A percentile compares a stretch with the other conserved stretches of the same genome.
These are phyloP conservation scores for Sarocladium brachiariae DNA, from an alignment of 2,329 filamentous ascomycete species.

Conservation along the genomic window DNA sequence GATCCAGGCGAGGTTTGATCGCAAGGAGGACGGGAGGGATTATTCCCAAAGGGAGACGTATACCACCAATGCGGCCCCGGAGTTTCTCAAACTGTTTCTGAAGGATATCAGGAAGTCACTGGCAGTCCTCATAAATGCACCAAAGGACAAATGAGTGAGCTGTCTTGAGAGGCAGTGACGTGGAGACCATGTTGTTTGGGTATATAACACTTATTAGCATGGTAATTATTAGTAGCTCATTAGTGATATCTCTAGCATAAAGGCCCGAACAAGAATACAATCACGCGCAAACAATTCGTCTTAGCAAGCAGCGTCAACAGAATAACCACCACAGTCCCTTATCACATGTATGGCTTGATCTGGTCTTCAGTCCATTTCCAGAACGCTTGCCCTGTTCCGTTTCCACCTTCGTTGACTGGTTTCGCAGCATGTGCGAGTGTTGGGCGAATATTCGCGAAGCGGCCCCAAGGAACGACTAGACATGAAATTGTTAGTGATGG, in stretches of 20 bases:
- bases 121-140: background rate
- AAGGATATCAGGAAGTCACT: background rate
- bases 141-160: no score
- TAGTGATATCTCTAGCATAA: no score
- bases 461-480: conserved; percentile 26
- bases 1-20: background rate
- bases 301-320: no score
- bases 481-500: background rate
- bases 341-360: conserved; percentile 20
- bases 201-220: no score
- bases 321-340: no score
- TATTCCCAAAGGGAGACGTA: background rate
- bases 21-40: background rate
- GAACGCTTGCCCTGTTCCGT: conserved; percentile 27
- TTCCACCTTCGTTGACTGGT: conserved; percentile 29
- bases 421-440: conserved; percentile 26
- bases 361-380: conserved; percentile 37
- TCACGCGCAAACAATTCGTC: no score
- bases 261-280: no score
- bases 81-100: background rate
- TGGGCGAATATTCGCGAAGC: conserved; percentile 25
- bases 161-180: no score
- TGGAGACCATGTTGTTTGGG: no score
- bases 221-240: no score
- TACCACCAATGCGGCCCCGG: background rate